Evolutionary conservation across 306 rosid genomes (phyloP), one percentile per base, ranked within the genome.

Genomic region (Prosopis cineraria): DNA sequence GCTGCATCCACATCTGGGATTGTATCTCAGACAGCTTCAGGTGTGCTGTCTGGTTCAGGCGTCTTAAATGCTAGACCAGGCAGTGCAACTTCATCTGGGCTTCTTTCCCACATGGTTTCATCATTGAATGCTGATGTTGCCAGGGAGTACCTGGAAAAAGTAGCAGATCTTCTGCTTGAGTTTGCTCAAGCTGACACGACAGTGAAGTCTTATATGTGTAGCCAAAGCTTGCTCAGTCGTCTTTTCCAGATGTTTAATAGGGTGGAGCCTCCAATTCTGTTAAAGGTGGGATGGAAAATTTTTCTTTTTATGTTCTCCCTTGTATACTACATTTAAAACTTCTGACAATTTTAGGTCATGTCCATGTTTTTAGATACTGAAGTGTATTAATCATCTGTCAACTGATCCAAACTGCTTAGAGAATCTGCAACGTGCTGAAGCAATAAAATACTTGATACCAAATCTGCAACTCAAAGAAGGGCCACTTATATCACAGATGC

Each of bases 331-430:
- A 56, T 34, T 10, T 4, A 37, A 29, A 25, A 50, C 64, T 70
- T 67, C 80, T 82, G 59, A 81, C 79, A 78, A 10, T 45, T 72
- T 52, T 72, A 64, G 77, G 19, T 12, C 67, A 37, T 45, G 86
- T 77, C 20, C 66, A 36, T 82, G 39, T 71, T 73, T 76, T 74
- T 83, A 96, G 99, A 89, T 96, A 83, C 78, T 96, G 85, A 96
- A 86, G 89, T 96, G 98, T 72, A 85, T 93, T 79, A 93, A 96
- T 87, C 86, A 96, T 86, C 84, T 96, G 75, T 96, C 98, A 75
- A 96, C 98, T 64, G 99, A 96, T 93, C 99, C 99, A 73, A 91
- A 96, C 87, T 96, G 99, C 94, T 85, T 96, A 80, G 99, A 96
- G 84, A 93, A 90, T 85, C 99, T 96, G 83, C 99, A 96, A 87